These are phyloP conservation scores for Chrysoporthe cubensis DNA, from an alignment of 2,329 filamentous ascomycete species.

Conservation along the genomic window DNA sequence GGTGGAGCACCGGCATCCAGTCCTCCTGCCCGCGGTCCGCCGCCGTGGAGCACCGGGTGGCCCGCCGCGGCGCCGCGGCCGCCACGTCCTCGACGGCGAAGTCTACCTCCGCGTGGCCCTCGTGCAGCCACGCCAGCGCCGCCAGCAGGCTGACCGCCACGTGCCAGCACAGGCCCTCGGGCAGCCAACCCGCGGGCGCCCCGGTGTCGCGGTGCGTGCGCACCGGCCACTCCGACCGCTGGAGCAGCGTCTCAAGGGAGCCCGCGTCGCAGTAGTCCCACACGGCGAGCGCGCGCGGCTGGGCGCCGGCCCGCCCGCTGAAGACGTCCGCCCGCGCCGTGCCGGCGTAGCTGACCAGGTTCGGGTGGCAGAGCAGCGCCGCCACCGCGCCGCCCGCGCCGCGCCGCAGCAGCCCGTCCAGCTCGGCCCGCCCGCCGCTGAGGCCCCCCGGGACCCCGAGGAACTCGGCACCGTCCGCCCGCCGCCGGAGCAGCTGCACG, in stretches of 20 bases:
- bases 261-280: constrained; percentile 60
- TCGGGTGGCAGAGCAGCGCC: constrained; percentile 53
- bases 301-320: constrained; percentile 22
- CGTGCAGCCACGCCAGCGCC: constrained; percentile 58
- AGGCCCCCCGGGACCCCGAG: constrained; percentile 38
- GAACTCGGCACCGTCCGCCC: constrained; percentile 39
- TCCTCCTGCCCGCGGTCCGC: constrained; percentile 7
- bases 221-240: constrained; percentile 33
- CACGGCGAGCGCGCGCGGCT: constrained; percentile 34
- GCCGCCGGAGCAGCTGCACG: constrained; percentile 40
- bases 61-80: background rate
- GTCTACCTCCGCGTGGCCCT: constrained; percentile 43
- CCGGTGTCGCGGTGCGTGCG: constrained; percentile 12
- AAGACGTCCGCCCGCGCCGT: constrained; percentile 33
- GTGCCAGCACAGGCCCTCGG: constrained; percentile 61
- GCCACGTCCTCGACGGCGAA: constrained; percentile 16
- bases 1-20: constrained; percentile 58
- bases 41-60: constrained; percentile 16
- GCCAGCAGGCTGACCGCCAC: constrained; percentile 51
- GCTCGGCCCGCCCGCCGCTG: constrained; percentile 18
- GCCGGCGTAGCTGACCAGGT: constrained; percentile 49
- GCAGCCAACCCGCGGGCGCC: constrained; percentile 44
- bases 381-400: constrained; percentile 38
- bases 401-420: constrained; percentile 35
- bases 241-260: constrained; percentile 46